Evolutionary conservation across 1,139 yeast species (phyloP).

Genomic region (Taiozyma sp.): DNA sequence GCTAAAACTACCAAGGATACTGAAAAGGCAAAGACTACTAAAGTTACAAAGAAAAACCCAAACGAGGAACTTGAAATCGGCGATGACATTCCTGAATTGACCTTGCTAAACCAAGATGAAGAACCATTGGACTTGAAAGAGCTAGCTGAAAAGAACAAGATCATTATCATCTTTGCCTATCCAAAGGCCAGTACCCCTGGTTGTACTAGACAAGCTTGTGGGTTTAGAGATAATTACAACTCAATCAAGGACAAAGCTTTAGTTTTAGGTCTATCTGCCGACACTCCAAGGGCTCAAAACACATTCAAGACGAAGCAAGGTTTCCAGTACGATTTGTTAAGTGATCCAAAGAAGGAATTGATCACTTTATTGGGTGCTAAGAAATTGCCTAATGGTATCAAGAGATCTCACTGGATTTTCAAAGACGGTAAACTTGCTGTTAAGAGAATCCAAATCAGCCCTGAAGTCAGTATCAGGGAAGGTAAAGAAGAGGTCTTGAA

Average conservation of each 20-base stretch:
- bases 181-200: slow-evolving; percentile 96
- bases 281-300: slow-evolving; percentile 68
- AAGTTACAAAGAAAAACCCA: slow-evolving; percentile 2
- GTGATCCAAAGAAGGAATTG: slow-evolving; percentile 69
- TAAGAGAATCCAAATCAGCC: slow-evolving; percentile 65
- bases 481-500: slow-evolving; percentile 50
- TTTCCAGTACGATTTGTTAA: slow-evolving; percentile 65
- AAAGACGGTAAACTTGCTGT: slow-evolving; percentile 66
- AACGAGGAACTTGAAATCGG: slow-evolving; percentile 44
- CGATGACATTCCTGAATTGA: slow-evolving; percentile 62
- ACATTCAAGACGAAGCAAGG: slow-evolving; percentile 67
- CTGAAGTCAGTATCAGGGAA: slow-evolving; percentile 64
- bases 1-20: slow-evolving; percentile 3
- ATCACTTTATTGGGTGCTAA: slow-evolving; percentile 78
- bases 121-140: slow-evolving; percentile 46
- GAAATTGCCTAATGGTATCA: slow-evolving; percentile 61
- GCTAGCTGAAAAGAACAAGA: slow-evolving; percentile 41
- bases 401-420: slow-evolving; percentile 88
- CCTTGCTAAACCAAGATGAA: slow-evolving; percentile 63
- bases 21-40: not conserved
- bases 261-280: slow-evolving; percentile 70
- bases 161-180: slow-evolving; percentile 67
- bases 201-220: slow-evolving; percentile 89
- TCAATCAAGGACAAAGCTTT: slow-evolving; percentile 48
- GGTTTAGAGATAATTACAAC: slow-evolving; percentile 65